Conservation (phyloP, 2,329 filamentous ascomycete species). For the Diplodia corticola region DNA sequence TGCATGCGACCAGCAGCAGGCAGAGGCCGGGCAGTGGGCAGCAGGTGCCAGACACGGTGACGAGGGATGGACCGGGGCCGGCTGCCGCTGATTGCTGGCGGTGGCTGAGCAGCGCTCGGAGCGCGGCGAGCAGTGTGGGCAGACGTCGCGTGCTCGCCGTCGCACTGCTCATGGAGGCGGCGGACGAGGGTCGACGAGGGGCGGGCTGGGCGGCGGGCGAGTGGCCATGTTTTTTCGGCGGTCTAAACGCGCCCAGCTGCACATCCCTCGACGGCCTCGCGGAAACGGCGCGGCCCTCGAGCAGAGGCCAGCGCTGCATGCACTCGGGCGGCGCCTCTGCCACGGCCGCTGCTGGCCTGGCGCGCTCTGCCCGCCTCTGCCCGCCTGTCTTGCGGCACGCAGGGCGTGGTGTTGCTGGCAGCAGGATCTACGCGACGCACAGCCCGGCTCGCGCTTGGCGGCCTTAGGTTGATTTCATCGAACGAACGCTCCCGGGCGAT, state of each 20-base stretch:
- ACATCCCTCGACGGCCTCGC: constrained; percentile 5
- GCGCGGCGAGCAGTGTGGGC: constrained; percentile 11
- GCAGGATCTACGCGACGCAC: constrained; percentile 20
- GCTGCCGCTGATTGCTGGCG: constrained; percentile 19
- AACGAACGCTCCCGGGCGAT: constrained; percentile 18
- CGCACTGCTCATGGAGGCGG: constrained; percentile 1
- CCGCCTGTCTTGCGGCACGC: neutral
- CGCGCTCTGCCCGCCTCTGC: neutral
- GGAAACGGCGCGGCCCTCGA: neutral
- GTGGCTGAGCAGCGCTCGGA: constrained; percentile 20
- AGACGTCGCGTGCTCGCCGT: constrained; percentile 11
- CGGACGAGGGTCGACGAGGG: neutral
- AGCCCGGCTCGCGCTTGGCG: constrained; percentile 21
- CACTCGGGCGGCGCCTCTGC: neutral
- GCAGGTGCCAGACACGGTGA: neutral
- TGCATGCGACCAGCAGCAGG: constrained; percentile 8
- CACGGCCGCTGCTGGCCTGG: neutral
- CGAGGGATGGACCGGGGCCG: neutral
- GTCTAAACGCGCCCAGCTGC: constrained; percentile 13
- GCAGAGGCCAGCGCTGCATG: neutral
- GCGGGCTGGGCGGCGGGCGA: neutral
- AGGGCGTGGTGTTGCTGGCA: constrained; percentile 19
- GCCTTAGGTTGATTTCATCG: constrained; percentile 18
- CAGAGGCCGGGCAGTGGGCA: neutral
- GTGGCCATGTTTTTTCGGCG: constrained; percentile 8